Percentiles rank a stretch among this genome's conserved stretches.
Evolutionary conservation across 2,329 filamentous ascomycete species (phyloP).

Genomic region (Colletotrichum higginsianum): DNA sequence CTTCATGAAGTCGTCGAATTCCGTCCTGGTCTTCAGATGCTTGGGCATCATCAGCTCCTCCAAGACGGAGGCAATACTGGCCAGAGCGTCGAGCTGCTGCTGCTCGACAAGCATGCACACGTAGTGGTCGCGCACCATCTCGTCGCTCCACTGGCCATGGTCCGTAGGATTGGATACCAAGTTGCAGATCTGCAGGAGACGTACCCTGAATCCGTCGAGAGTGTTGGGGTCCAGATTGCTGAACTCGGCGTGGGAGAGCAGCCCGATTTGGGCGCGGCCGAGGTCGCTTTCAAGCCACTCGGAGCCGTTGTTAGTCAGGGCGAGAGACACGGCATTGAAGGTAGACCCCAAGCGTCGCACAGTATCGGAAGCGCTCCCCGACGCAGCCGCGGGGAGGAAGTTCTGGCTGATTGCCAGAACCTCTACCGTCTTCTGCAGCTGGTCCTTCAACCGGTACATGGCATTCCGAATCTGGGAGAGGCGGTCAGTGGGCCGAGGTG

Average conservation of each 20-base stretch:
- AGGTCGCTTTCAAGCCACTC: slow-evolving; percentile 46
- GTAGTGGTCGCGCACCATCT: slow-evolving; percentile 34
- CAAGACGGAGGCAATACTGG: slow-evolving; percentile 23
- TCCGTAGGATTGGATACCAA: slow-evolving; percentile 38
- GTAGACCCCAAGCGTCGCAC: slow-evolving; percentile 39
- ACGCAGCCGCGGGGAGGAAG: slow-evolving; percentile 15
- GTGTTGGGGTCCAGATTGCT: slow-evolving; percentile 45
- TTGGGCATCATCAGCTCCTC: slow-evolving; percentile 26
- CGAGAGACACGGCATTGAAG: slow-evolving; percentile 42
- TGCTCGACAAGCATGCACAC: slow-evolving; percentile 33
- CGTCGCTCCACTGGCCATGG: slow-evolving; percentile 22
- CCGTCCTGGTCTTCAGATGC: slow-evolving; percentile 40
- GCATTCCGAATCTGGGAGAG: slow-evolving; percentile 43
- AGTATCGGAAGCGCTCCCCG: not conserved
- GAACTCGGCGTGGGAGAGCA: slow-evolving; percentile 45
- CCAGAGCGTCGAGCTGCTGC: slow-evolving; percentile 32
- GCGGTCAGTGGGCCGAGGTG: slow-evolving; percentile 9
- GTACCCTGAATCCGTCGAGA: slow-evolving; percentile 44
- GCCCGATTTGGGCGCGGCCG: slow-evolving; percentile 22
- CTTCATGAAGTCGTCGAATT: slow-evolving; percentile 29
- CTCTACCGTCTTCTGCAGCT: slow-evolving; percentile 43
- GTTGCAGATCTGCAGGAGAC: slow-evolving; percentile 45
- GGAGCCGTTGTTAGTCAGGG: slow-evolving; percentile 46
- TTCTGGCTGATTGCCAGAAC: slow-evolving; percentile 35
- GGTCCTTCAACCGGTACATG: slow-evolving; percentile 46